Percentiles rank a stretch among this genome's conserved stretches.
These are phyloP conservation scores for Hyphopichia wangnamkhiaoensis DNA, from an alignment of 1,139 yeast genomes.

Conservation along the genomic window DNA sequence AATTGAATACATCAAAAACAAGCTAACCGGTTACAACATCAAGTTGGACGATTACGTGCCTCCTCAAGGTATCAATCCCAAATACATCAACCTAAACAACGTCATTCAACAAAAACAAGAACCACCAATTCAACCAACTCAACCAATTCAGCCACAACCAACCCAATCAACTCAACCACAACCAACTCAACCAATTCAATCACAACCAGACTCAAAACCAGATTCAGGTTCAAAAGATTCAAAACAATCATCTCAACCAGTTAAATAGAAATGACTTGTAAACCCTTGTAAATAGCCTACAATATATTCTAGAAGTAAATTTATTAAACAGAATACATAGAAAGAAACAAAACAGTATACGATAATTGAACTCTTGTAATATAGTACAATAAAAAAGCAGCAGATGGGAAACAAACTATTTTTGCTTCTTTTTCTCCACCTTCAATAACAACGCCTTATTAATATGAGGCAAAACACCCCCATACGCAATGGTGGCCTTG, in stretches of 20 bases:
- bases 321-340: too few relatives aligned
- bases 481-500: conserved; percentile 97
- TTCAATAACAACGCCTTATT: conserved; percentile 91
- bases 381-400: not conserved
- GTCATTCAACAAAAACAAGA: not conserved
- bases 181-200: not conserved
- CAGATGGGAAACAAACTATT: conserved; percentile 17
- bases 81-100: conserved; percentile 29
- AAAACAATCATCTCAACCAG: too few relatives aligned
- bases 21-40: conserved; percentile 41
- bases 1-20: conserved; percentile 58
- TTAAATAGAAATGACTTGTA: too few relatives aligned
- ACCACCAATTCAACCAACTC: not conserved
- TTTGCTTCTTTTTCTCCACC: conserved; percentile 81
- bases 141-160: not conserved
- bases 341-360: not conserved
- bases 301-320: too few relatives aligned
- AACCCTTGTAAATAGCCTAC: too few relatives aligned
- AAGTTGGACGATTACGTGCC: conserved; percentile 48
- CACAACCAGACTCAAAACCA: not conserved
- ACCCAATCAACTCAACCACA: not conserved
- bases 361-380: too few relatives aligned
- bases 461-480: conserved; percentile 97
- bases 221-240: too few relatives aligned
- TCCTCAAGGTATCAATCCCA: conserved; percentile 49